phyloP scores from a whole-genome alignment of 306 rosid species.

The Glycine tomentella region DNA sequence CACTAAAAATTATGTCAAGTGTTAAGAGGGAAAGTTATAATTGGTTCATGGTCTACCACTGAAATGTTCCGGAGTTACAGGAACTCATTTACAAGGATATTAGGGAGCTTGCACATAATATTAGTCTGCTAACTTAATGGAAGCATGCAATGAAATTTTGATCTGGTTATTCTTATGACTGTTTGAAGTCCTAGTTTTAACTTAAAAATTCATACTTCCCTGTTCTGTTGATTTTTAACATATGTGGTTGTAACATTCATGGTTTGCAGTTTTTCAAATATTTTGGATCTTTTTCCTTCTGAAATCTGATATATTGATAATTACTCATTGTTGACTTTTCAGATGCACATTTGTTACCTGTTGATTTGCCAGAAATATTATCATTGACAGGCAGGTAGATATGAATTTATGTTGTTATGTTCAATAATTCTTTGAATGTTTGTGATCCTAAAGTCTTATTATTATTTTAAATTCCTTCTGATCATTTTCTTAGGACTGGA shows the following conservation, averaged over 20 bases:
- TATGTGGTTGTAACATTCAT: conserved; percentile 29
- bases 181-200: conserved; percentile 32
- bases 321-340: conserved; percentile 42
- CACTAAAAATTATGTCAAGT: conserved; percentile 12
- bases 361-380: conserved; percentile 80
- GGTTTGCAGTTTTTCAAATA: neutral
- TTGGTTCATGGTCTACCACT: conserved; percentile 18
- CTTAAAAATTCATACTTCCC: conserved; percentile 8
- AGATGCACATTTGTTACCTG: conserved; percentile 92
- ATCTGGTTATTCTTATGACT: conserved; percentile 20
- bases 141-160: conserved; percentile 18
- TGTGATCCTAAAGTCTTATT: conserved; percentile 10
- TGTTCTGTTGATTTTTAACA: conserved; percentile 5
- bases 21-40: neutral
- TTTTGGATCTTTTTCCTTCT: neutral
- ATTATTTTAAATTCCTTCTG: conserved; percentile 8
- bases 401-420: conserved; percentile 38
- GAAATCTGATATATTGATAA: conserved; percentile 30
- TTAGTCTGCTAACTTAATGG: conserved; percentile 11
- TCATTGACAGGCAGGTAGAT: conserved; percentile 80
- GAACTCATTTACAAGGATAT: conserved; percentile 16
- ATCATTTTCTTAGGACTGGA: too few relatives aligned
- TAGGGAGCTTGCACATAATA: conserved; percentile 9
- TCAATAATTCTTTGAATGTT: conserved; percentile 7
- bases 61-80: conserved; percentile 3